Evolutionary conservation across 345 rosid species (phyloP).

Genomic region (Hibiscus trionum): DNA sequence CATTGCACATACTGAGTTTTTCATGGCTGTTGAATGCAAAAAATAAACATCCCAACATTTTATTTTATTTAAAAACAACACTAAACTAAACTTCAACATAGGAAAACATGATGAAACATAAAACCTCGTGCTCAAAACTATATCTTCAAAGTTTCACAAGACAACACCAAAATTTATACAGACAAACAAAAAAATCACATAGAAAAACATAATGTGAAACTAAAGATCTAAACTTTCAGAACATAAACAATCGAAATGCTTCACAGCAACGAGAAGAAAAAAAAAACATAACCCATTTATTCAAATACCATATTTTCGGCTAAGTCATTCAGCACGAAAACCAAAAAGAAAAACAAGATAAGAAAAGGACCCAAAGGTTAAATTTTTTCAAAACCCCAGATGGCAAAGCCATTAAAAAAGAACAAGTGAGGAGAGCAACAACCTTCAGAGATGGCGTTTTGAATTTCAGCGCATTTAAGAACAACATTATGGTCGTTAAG

Average conservation of each 20-base stretch:
- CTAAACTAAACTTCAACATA: too few species aligned
- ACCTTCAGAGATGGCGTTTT: slow-evolving; percentile 83
- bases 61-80: too few species aligned
- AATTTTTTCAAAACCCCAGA: not conserved
- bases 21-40: not conserved
- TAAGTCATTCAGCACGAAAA: not conserved
- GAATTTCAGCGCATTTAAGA: slow-evolving; percentile 83
- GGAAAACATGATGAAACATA: slow-evolving; percentile 1
- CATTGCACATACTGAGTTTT: not conserved
- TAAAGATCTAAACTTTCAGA: slow-evolving; percentile 1
- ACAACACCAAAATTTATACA: not conserved
- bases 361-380: not conserved
- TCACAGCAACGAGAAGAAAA: not conserved
- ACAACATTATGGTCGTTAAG: slow-evolving; percentile 77
- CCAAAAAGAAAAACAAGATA: not conserved
- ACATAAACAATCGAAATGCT: not conserved
- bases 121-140: not conserved
- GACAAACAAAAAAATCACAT: not conserved
- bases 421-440: not conserved
- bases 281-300: not conserved
- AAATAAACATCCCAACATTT: not conserved
- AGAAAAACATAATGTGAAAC: not conserved
- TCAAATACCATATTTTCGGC: not conserved
- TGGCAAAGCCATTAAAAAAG: not conserved
- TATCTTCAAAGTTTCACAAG: not conserved